Base-by-base conservation (phyloP, 2,329 filamentous ascomycete genomes). In the Penicillium hordei region DNA sequence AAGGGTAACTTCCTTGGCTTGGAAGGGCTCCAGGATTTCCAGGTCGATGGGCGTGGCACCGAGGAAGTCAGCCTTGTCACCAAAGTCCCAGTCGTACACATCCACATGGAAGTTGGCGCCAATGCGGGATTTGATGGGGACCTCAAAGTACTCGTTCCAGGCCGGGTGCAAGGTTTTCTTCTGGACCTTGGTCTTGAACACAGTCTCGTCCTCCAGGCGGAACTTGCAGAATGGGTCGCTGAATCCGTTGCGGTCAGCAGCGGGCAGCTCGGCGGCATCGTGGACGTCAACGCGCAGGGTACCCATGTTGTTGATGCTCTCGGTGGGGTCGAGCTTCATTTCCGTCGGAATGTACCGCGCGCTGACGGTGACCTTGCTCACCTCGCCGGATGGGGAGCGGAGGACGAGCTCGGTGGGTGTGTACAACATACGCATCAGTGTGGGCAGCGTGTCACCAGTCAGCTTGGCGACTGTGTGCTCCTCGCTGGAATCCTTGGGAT, bases 281-380 rank as follows among this genome's bases (percentile, higher is more conserved):
- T 97, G 79, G 19, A 99, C 84, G 68, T 97, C 92, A n/a, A 99
- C 91, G 21, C 93, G 90, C 23, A 99, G 86, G 58, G 87, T 93
- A 59, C 94, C 94, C 86, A 96, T 96, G 77, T 99, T 99, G 84
- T 97, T 97, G 82, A 99, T 96, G 70, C 92, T 97, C 77, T 99
- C 94, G 68, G 88, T 91, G 0, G 94, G 90, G 69, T 99, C 92
- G 48, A 99, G 88, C 56, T 87, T 81, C 94, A 99, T 99, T 78
- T 90, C 87, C 60, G 97, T 87, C 0, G 94, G 94, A 25, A 99
- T 87, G 72, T 96, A 99, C 76, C 96, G 96, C 70, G 97, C 83
- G 78, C 90, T 95, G 71, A 99, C 89, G 65, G 89, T 95, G 71
- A 99, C 83, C 70, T 87, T 93, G 78, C 86, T 92, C 27, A 87